Percentiles rank a stretch among this genome's conserved stretches.
Evolutionary conservation across 2,329 filamentous ascomycete species (phyloP).

Genomic region (Hypoxylon sp.): DNA sequence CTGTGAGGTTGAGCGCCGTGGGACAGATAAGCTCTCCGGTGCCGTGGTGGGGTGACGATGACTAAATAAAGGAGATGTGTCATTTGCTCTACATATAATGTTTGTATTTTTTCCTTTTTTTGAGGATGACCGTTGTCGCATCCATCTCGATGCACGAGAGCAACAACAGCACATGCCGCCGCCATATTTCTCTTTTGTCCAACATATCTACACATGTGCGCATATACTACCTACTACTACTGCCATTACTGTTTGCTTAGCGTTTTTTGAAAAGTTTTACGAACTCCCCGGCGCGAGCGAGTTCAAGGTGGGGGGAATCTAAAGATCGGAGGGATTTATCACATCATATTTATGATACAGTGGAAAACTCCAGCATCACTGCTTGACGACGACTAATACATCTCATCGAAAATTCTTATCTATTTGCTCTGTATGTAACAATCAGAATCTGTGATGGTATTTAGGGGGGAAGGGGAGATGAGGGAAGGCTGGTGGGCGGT

Average conservation of each 20-base stretch:
- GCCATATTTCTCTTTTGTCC: constrained; percentile 21
- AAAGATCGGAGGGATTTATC: constrained; percentile 8
- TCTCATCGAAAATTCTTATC: constrained; percentile 22
- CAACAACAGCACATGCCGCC: constrained; percentile 5
- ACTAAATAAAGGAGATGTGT: constrained; percentile 45
- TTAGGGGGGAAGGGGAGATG: not conserved
- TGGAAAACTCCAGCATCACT: constrained; percentile 28
- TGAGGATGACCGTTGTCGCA: not conserved
- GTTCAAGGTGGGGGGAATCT: not conserved
- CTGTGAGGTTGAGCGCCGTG: constrained; percentile 58
- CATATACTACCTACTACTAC: constrained; percentile 10
- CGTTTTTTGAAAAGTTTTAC: constrained; percentile 18
- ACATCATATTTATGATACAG: constrained; percentile 14
- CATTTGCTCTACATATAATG: not conserved
- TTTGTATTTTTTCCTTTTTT: no score
- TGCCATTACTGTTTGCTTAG: constrained; percentile 22
- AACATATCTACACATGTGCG: constrained; percentile 14
- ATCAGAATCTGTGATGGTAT: constrained; percentile 16
- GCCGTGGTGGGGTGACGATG: constrained; percentile 59
- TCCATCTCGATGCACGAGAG: not conserved
- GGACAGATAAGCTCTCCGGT: constrained; percentile 50
- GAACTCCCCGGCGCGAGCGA: constrained; percentile 24
- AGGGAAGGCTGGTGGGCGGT: not conserved
- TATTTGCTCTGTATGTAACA: constrained; percentile 11
- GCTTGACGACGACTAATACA: constrained; percentile 34